These are phyloP conservation scores for Botryosphaeria agaves DNA, from an alignment of 2,329 filamentous ascomycete genomes.

Conservation along the genomic window DNA sequence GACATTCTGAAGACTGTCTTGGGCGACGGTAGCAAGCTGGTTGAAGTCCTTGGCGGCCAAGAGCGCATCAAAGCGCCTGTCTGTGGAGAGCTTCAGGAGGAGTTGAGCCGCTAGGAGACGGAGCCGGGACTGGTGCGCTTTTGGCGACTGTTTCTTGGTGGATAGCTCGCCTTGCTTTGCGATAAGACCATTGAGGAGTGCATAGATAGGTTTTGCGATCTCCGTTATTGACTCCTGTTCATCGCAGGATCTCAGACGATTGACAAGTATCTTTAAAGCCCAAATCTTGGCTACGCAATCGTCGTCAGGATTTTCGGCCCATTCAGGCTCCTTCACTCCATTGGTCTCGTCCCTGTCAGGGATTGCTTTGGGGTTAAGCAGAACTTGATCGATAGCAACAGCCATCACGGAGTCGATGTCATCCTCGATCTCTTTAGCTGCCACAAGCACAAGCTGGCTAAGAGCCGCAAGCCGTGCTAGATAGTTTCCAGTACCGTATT, in stretches of 20 bases:
- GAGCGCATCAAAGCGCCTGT: conserved; percentile 58
- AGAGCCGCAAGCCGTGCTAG: conserved; percentile 55
- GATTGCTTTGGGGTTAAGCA: conserved; percentile 42
- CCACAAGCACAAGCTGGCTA: conserved; percentile 59
- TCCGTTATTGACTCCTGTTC: conserved; percentile 28
- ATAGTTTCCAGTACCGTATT: conserved; percentile 56
- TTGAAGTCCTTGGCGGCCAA: conserved; percentile 64
- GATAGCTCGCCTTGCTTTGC: conserved; percentile 63
- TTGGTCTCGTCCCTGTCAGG: conserved; percentile 49
- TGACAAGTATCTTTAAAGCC: conserved; percentile 72
- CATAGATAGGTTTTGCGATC: conserved; percentile 51
- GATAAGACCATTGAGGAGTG: conserved; percentile 62
- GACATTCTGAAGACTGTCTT: conserved; percentile 59
- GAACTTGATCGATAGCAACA: conserved; percentile 56
- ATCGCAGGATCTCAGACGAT: conserved; percentile 54
- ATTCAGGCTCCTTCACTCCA: conserved; percentile 12
- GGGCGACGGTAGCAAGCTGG: conserved; percentile 59
- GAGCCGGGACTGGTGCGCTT: conserved; percentile 62
- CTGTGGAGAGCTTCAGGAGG: conserved; percentile 64
- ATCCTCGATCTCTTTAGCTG: conserved; percentile 54
- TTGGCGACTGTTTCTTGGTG: conserved; percentile 56
- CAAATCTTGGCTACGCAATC: conserved; percentile 72
- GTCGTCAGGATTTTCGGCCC: conserved; percentile 48
- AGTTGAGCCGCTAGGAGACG: conserved; percentile 67
- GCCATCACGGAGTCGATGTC: conserved; percentile 57